Base-by-base conservation (phyloP, 768 basidiomycete genomes). In the Cyclocybe aegerita region DNA sequence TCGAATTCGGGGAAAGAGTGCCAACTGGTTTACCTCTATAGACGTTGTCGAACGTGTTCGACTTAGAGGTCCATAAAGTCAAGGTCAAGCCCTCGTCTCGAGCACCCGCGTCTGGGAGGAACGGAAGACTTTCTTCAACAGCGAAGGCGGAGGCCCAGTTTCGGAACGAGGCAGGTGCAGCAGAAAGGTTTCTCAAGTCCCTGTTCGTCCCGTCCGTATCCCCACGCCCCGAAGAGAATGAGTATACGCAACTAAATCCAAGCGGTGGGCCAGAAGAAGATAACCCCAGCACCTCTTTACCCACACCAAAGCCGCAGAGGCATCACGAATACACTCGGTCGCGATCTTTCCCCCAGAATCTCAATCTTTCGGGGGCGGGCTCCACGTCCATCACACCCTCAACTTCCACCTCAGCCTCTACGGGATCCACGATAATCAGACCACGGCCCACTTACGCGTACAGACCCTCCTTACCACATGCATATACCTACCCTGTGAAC, bases 31-130 rank as follows among this genome's bases (percentile, higher is more conserved):
- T 23, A 23, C 23, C 23, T 23, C 23, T 4, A 23, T 61, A 89
- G 87, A 81, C 78, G 10, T 66, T 90, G 29, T 72, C 77, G 34
- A 73, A 74, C 15, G 63, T 88, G 10, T 86, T 90, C 62, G 81
- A 84, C 17, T 68, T 80, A 46, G 61, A 75, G 15, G 76, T 81
- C 0, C 83, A 85, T 52, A 83, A 76, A 62, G 60, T 82, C 50
- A 85, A 77, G 63, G 70, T 82, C 48, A 58, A 41, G 34, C 43
- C 35, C 29, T 44, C 38, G 43, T 38, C 34, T 35, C 50, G 35
- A 50, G 15, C 42, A 49, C 23, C 3, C 23, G 23, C 4, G 23
- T 23, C 23, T 4, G 23, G 23, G 23, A 23, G 4, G 23, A 23
- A 23, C 23, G 23, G 23, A 23, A 23, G 23, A 23, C 4, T 23